Evolutionary conservation across 1,139 yeast genomes (phyloP).

Genomic region (Debaryomyces sp.): DNA sequence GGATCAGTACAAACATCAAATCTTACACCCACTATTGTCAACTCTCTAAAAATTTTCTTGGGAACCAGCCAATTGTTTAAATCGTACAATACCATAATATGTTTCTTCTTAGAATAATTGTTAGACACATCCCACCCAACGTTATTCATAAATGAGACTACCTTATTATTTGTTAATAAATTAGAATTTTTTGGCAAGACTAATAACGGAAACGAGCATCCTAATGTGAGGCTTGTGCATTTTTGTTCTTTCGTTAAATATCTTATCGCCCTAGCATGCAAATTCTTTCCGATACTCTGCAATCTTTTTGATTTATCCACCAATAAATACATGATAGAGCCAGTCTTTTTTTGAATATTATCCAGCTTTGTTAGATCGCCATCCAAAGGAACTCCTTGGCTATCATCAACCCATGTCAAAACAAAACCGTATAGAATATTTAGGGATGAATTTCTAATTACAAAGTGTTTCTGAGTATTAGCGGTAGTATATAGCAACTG

Average conservation of each 20-base stretch:
- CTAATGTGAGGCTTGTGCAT: constrained; percentile 48
- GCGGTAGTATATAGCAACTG: constrained; percentile 31
- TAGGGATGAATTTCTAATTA: constrained; percentile 61
- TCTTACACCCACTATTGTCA: constrained; percentile 61
- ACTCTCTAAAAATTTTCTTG: constrained; percentile 54
- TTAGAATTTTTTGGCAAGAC: constrained; percentile 40
- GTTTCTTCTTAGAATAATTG: constrained; percentile 23
- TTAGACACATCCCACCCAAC: constrained; percentile 41
- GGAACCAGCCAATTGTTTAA: constrained; percentile 55
- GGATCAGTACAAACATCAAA: constrained; percentile 56
- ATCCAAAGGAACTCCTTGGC: constrained; percentile 19
- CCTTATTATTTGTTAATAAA: constrained; percentile 22
- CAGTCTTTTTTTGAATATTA: constrained; percentile 25
- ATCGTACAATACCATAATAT: constrained; percentile 41
- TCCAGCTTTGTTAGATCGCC: constrained; percentile 17
- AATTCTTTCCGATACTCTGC: constrained; percentile 60
- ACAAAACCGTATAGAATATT: constrained; percentile 60
- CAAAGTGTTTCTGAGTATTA: constrained; percentile 51
- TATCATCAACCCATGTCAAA: constrained; percentile 56
- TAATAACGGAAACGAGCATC: constrained; percentile 56
- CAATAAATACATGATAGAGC: constrained; percentile 51
- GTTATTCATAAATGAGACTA: constrained; percentile 34
- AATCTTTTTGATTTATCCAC: constrained; percentile 60
- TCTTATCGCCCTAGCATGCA: constrained; percentile 58
- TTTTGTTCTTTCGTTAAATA: constrained; percentile 50